Evolutionary conservation across 805 yeast genomes (phyloP), one percentile per base, ranked within the genome.

Genomic region (Isabelozyma rhagii): DNA sequence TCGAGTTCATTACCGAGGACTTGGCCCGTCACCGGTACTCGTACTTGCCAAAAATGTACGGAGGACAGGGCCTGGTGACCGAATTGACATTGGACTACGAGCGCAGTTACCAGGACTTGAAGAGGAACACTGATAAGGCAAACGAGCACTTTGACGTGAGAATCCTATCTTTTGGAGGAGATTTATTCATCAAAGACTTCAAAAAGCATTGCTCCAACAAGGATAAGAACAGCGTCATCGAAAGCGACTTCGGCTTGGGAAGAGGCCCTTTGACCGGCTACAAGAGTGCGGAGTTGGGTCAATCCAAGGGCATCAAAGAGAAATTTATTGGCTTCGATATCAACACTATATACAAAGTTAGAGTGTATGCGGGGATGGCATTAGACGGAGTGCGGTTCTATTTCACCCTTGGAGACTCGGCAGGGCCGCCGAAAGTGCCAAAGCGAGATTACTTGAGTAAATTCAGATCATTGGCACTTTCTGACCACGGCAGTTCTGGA

Each of bases 351-450:
- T 64, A 61, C n/a, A 74, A 73, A 45, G 78, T 91, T 1, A 76
- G 89, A 49, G 78, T 91, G 0, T 85, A 81, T 55, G 82, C 84
- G 55, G 97, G 97, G 2, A 63, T 69, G 18, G 96, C 96, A 0
- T 66, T 94, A 17, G 97, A 92, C 67, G 98, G 98, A 5, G 58
- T 93, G 13, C 81, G 83, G 49, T 76, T 91, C 55, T 72, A 71
- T 53, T 59, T 42, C 47, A 41, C 40, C 0, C 21, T 47, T 11
- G 49, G 42, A 3, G 25, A 27, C 15, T 39, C 41, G 3, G 36
- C 36, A 13, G 51, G 25, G n/a, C 60, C 65, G 14, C 85, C 84
- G 0, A 72, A 71, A 3, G 58, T 78, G 3, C 84, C 85, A 2
- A 66, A 72, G 8, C 68, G 85, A 55, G 68, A 76, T 47, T 79